A percentile compares a stretch with the other conserved stretches of the same genome.
These are phyloP conservation scores for Phytophthora tentaculata DNA, from an alignment of 352 stramenopile genomes.

Conservation along the genomic window DNA sequence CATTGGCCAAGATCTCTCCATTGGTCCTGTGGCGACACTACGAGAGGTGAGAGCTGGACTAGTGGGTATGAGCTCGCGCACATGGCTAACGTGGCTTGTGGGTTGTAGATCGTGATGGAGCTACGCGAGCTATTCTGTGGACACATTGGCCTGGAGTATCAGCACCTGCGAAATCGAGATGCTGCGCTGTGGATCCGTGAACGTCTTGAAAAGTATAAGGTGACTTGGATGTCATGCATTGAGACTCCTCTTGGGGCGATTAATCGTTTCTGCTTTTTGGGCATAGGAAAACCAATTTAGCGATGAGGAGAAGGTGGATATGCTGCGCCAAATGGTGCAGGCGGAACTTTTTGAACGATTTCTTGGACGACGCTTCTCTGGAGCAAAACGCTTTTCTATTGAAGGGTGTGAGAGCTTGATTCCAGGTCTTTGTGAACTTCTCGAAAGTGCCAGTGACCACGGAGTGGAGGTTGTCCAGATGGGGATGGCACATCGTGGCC, in stretches of 20 bases:
- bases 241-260: background rate
- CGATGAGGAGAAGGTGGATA: constrained; percentile 92
- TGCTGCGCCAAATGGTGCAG: constrained; percentile 95
- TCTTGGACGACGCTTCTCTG: constrained; percentile 93
- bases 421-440: constrained; percentile 94
- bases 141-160: constrained; percentile 98
- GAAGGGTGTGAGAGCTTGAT: constrained; percentile 98
- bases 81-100: constrained; percentile 39
- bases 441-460: constrained; percentile 95
- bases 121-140: constrained; percentile 97
- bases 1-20: constrained; percentile 88
- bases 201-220: constrained; percentile 70
- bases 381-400: constrained; percentile 98
- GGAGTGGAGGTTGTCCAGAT: constrained; percentile 98
- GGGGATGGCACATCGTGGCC: constrained; percentile 98
- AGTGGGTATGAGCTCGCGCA: background rate
- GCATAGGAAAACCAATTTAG: constrained; percentile 49
- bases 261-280: constrained; percentile 1
- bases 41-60: constrained; percentile 43
- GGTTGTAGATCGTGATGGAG: constrained; percentile 89
- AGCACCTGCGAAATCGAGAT: constrained; percentile 96
- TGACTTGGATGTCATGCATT: constrained; percentile 6
- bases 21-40: constrained; percentile 81
- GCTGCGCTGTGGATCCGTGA: constrained; percentile 85
- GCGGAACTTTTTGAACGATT: constrained; percentile 98